Conservation (phyloP, 2,329 filamentous ascomycete species). For the Uncinocarpus reesii region DNA sequence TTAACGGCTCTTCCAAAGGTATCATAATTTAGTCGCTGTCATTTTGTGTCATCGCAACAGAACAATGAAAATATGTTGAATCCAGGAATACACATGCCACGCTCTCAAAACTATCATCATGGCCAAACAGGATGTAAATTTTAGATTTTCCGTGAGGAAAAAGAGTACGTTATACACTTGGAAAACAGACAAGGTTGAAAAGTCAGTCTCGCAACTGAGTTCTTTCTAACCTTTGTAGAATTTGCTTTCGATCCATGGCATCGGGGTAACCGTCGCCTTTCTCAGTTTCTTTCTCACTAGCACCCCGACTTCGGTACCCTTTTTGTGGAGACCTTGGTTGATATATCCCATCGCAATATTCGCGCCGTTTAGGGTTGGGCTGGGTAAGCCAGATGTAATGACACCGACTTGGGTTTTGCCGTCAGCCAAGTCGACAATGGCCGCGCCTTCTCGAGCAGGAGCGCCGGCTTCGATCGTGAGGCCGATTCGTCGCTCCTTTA, state of each 20-base stretch:
- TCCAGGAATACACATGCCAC: too few relatives aligned
- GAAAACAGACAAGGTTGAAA: background rate
- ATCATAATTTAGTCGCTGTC: too few relatives aligned
- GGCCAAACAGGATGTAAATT: too few relatives aligned
- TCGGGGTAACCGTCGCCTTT: conserved; percentile 67
- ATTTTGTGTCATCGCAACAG: too few relatives aligned
- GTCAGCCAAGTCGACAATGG: conserved; percentile 53
- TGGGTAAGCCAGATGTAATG: conserved; percentile 83
- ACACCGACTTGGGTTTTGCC: conserved; percentile 57
- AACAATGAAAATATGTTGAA: too few relatives aligned
- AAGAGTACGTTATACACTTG: background rate
- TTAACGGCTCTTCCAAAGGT: too few relatives aligned
- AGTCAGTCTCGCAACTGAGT: background rate
- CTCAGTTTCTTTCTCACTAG: conserved; percentile 66
- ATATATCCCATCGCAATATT: conserved; percentile 97
- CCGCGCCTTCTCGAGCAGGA: conserved; percentile 78
- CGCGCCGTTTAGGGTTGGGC: conserved; percentile 64
- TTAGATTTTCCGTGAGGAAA: background rate
- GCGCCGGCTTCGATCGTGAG: conserved; percentile 68
- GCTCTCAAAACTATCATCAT: too few relatives aligned
- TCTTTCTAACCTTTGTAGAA: conserved; percentile 49
- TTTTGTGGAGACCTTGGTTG: conserved; percentile 69
- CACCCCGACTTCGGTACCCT: conserved; percentile 69
- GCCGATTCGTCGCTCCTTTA: conserved; percentile 65
- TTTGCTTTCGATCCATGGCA: conserved; percentile 76